These are phyloP conservation scores for Candida pseudofarinosa DNA, from an alignment of 805 yeast species.

Conservation along the genomic window DNA sequence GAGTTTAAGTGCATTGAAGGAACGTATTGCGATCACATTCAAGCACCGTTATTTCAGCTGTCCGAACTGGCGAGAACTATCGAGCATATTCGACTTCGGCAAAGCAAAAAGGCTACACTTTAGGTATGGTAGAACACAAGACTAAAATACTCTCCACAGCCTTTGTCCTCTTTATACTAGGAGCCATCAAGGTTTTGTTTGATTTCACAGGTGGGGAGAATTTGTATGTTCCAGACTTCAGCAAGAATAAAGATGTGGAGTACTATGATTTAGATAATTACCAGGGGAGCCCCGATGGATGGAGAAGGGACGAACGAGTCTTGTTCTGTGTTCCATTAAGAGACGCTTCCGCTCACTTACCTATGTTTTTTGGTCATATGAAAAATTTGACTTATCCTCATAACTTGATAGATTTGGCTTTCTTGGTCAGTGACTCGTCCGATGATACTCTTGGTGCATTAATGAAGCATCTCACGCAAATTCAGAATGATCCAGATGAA, in stretches of 20 bases:
- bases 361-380: conserved; percentile 85
- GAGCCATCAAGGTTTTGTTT: neutral
- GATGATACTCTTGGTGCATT: conserved; percentile 80
- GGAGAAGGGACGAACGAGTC: conserved; percentile 76
- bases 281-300: conserved; percentile 66
- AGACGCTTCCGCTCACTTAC: conserved; percentile 87
- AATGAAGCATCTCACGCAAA: conserved; percentile 48
- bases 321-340: conserved; percentile 85
- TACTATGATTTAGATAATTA: conserved; percentile 70
- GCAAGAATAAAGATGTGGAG: conserved; percentile 40
- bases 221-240: conserved; percentile 32
- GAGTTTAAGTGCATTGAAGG: too few relatives aligned
- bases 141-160: neutral
- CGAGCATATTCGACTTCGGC: too few relatives aligned
- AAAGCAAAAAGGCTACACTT: too few relatives aligned
- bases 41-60: too few relatives aligned
- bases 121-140: neutral
- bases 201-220: neutral
- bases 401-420: conserved; percentile 74
- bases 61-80: too few relatives aligned
- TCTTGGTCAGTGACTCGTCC: conserved; percentile 83
- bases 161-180: neutral
- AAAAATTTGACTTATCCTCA: conserved; percentile 81
- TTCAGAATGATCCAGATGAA: conserved; percentile 64
- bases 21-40: too few relatives aligned